A percentile compares a stretch with the other conserved stretches of the same genome.
Conservation (phyloP, 1,139 yeast genomes). For the Diutina catenulata region DNA sequence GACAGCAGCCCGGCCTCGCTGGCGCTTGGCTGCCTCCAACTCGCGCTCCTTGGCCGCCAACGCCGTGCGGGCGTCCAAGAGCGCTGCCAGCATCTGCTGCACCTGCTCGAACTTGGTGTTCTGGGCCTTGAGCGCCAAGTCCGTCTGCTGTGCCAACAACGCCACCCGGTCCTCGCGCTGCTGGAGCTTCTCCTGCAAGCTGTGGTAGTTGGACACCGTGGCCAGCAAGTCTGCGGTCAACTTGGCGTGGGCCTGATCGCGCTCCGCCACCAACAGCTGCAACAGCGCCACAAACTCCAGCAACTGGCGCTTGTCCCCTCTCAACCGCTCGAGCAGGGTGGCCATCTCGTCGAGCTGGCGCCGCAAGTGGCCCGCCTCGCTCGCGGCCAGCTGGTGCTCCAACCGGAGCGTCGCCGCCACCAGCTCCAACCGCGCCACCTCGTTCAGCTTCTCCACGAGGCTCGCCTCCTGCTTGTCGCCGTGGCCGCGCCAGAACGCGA, state of each 20-base stretch:
- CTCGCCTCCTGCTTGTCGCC: conserved; percentile 44
- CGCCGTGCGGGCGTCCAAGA: conserved; percentile 30
- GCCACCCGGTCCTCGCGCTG: conserved; percentile 39
- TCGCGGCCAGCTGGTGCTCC: neutral
- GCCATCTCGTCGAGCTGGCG: conserved; percentile 41
- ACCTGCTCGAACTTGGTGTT: conserved; percentile 57
- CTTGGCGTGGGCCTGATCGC: conserved; percentile 42
- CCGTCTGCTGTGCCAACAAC: conserved; percentile 37
- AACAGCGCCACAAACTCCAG: conserved; percentile 50
- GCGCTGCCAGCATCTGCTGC: conserved; percentile 33
- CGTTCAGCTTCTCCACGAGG: conserved; percentile 41
- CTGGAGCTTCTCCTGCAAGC: conserved; percentile 36
- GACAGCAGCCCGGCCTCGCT: neutral
- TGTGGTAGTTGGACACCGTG: conserved; percentile 42
- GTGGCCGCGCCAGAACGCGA: conserved; percentile 39
- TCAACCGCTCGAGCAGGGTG: conserved; percentile 41
- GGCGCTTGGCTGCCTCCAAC: neutral
- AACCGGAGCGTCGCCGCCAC: neutral
- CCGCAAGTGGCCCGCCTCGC: neutral
- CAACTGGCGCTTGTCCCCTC: conserved; percentile 49
- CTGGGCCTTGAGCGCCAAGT: conserved; percentile 47
- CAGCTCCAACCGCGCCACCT: conserved; percentile 20
- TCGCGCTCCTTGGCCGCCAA: conserved; percentile 17
- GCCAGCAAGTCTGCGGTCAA: conserved; percentile 37
- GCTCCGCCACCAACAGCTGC: conserved; percentile 51